These are phyloP conservation scores for Cynanchum wilfordii DNA, from an alignment of 257 asterid genomes.

Conservation along the genomic window DNA sequence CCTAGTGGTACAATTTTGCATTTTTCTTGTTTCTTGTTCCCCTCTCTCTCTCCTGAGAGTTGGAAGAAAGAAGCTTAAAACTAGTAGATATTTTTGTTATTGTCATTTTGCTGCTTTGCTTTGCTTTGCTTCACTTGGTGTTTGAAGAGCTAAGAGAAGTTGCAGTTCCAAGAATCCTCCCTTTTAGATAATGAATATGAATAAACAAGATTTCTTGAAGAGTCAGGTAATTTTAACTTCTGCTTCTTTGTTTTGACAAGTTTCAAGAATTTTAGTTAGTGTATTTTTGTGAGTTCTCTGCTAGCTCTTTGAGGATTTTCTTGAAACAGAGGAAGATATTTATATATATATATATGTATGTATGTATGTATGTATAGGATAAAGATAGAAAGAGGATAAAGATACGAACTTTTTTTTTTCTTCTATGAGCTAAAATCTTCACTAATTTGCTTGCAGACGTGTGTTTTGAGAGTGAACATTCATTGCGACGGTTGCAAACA, in stretches of 20 bases:
- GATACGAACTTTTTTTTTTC: neutral
- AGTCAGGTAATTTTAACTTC: constrained; percentile 37
- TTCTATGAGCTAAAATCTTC: neutral
- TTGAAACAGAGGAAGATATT: neutral
- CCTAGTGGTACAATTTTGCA: neutral
- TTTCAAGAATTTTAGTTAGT: neutral
- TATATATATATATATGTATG: no score
- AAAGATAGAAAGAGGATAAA: neutral
- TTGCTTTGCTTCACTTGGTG: neutral
- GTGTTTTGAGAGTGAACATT: constrained; percentile 54
- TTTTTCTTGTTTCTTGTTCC: neutral
- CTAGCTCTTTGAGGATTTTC: neutral
- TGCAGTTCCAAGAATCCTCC: neutral
- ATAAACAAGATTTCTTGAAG: constrained; percentile 54
- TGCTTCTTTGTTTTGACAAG: neutral
- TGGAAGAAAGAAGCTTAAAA: neutral
- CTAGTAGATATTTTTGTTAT: neutral
- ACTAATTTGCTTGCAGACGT: constrained; percentile 33
- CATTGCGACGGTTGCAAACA: constrained; percentile 71
- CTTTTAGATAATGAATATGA: constrained; percentile 42
- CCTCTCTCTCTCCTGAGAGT: neutral
- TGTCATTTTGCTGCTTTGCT: neutral
- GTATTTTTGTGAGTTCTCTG: neutral
- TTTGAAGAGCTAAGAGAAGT: neutral
- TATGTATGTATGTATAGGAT: no score